These are phyloP conservation scores for Brassica juncea DNA, from an alignment of 345 rosid genomes.

Conservation along the genomic window DNA sequence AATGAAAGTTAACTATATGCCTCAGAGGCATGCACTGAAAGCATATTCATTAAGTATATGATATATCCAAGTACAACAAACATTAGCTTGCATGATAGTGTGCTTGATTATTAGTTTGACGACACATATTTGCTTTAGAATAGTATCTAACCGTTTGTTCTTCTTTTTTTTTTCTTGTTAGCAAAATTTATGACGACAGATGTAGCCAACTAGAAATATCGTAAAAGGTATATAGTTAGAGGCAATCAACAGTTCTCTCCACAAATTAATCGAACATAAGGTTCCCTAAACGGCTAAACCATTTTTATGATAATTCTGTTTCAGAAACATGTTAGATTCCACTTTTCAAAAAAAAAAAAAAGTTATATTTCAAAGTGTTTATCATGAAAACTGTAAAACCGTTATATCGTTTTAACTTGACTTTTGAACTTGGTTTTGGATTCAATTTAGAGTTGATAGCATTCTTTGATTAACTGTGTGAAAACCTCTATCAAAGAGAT, in stretches of 20 bases:
- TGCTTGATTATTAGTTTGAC: conserved; percentile 9
- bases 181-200: background rate
- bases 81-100: conserved; percentile 16
- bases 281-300: background rate
- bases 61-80: conserved; percentile 14
- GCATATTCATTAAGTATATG: conserved; percentile 19
- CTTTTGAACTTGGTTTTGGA: conserved; percentile 5
- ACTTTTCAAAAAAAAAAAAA: background rate
- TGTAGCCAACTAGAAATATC: background rate
- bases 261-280: background rate
- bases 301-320: background rate
- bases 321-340: background rate
- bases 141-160: conserved; percentile 2
- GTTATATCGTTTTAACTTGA: background rate
- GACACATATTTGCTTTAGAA: background rate
- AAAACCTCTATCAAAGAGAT: background rate
- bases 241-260: background rate
- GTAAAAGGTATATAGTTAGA: background rate
- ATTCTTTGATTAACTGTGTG: background rate
- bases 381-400: background rate
- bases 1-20: conserved; percentile 9
- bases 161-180: background rate
- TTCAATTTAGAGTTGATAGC: background rate
- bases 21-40: background rate
- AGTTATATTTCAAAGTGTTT: background rate